These are phyloP conservation scores for Podaxis sp. DNA, from an alignment of 768 basidiomycete genomes.

Conservation along the genomic window DNA sequence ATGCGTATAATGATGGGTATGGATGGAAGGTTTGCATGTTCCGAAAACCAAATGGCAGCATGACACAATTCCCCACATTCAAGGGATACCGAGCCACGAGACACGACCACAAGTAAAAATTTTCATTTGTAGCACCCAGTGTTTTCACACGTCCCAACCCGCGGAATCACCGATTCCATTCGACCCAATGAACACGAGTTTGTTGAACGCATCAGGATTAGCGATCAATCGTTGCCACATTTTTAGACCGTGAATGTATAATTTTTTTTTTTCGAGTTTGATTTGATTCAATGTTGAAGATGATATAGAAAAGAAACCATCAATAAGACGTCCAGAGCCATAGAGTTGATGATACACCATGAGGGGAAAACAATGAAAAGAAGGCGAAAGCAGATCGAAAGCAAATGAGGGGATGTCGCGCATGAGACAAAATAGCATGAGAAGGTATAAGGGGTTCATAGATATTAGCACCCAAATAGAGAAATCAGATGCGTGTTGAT, in stretches of 20 bases:
- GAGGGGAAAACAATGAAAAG: constrained; percentile 1
- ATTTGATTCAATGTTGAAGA: constrained; percentile 6
- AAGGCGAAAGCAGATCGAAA: constrained; percentile 3
- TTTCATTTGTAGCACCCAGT: neutral
- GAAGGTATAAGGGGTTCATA: neutral
- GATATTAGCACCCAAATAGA: constrained; percentile 5
- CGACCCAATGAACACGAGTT: neutral
- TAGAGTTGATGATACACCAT: constrained; percentile 13
- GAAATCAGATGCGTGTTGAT: constrained; percentile 16
- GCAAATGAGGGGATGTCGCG: constrained; percentile 3
- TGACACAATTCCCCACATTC: constrained; percentile 6
- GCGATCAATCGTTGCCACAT: neutral
- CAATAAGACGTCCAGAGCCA: constrained; percentile 10
- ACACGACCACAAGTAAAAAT: neutral
- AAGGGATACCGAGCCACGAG: neutral
- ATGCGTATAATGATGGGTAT: neutral
- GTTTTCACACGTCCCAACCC: neutral
- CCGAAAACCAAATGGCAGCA: neutral
- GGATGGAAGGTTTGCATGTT: neutral
- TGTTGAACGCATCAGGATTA: neutral
- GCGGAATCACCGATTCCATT: neutral
- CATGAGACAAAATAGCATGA: neutral
- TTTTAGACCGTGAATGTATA: neutral
- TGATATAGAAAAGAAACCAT: constrained; percentile 14
- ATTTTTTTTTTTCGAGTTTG: constrained; percentile 11